Conservation (phyloP, 345 rosid species). For the Carallia pectinifolia region DNA sequence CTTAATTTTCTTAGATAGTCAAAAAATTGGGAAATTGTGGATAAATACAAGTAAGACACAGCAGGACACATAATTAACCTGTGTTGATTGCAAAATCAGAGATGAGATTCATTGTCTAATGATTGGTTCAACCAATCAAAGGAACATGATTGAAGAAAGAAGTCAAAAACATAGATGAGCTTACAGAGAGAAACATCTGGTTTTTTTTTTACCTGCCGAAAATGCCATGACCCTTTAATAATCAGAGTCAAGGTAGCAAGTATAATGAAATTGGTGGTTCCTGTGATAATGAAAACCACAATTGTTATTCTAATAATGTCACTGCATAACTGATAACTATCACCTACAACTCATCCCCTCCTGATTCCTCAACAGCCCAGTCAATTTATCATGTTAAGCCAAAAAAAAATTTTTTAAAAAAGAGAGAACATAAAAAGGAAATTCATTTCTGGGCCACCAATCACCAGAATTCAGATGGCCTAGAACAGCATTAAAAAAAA, state of each 20-base stretch:
- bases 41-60: too few relatives aligned
- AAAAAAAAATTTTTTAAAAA: not conserved
- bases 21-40: too few relatives aligned
- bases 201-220: constrained; percentile 63
- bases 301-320: not conserved
- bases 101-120: too few relatives aligned
- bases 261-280: constrained; percentile 83
- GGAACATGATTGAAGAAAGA: not conserved
- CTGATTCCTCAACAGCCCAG: constrained; percentile 4
- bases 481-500: not conserved
- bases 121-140: not conserved
- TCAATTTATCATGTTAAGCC: not conserved
- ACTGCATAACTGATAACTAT: too few relatives aligned
- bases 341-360: not conserved
- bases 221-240: constrained; percentile 74
- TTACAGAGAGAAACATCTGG: not conserved
- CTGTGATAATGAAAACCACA: constrained; percentile 33
- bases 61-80: too few relatives aligned
- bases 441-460: not conserved
- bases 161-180: not conserved
- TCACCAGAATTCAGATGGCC: not conserved
- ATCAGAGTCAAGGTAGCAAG: constrained; percentile 73
- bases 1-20: too few relatives aligned
- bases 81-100: too few relatives aligned
- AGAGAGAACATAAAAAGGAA: not conserved